These are phyloP conservation scores for Cyclotella atomus DNA, from an alignment of 108 stramenopile genomes.

Conservation along the genomic window DNA sequence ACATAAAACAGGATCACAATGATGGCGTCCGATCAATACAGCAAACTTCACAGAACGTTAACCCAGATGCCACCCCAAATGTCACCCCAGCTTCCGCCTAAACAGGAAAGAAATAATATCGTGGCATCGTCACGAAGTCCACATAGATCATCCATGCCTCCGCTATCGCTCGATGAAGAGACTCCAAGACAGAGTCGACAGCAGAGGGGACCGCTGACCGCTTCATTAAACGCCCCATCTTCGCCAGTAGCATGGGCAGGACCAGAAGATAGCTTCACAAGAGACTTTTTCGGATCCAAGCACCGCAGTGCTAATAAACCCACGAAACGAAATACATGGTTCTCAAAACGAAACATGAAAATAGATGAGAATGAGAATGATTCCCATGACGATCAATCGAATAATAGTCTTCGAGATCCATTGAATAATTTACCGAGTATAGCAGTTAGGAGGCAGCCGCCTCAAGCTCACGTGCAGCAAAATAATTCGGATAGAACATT, in stretches of 20 bases:
- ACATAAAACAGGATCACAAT: not conserved
- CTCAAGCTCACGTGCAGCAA: too few relatives aligned
- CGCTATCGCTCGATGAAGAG: not conserved
- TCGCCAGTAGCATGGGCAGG: not conserved
- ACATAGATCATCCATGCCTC: not conserved
- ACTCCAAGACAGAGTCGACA: not conserved
- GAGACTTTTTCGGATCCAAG: not conserved
- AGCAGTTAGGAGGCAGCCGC: not conserved
- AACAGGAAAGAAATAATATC: not conserved
- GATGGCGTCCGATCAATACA: slow-evolving; percentile 7
- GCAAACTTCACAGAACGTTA: not conserved
- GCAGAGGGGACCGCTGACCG: not conserved
- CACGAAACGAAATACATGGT: too few relatives aligned
- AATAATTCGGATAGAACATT: not conserved
- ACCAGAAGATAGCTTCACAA: not conserved
- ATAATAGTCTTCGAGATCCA: not conserved
- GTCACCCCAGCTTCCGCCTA: too few relatives aligned
- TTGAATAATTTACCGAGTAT: not conserved
- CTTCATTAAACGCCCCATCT: not conserved
- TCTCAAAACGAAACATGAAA: not conserved
- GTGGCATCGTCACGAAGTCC: not conserved
- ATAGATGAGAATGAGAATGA: not conserved
- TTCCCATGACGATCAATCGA: too few relatives aligned
- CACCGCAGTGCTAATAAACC: not conserved
- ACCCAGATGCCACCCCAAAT: not conserved